Evolutionary conservation across 495 filamentous ascomycete genomes (phyloP), one percentile per base, ranked within the genome.

Genomic region (Podospora didyma): DNA sequence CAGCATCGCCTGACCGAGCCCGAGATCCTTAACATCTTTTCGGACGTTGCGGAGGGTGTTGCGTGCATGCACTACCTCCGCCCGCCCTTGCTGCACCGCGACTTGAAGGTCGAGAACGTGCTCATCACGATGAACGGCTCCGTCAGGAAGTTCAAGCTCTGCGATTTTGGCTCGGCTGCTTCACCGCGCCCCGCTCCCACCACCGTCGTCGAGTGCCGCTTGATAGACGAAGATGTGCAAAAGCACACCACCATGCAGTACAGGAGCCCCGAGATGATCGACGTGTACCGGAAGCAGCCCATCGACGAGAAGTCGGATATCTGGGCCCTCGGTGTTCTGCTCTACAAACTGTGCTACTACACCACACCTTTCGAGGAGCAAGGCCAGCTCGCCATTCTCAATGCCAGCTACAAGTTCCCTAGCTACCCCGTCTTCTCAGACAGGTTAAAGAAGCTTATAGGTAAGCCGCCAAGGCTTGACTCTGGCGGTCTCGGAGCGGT

Each of bases 271-370:
- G 94, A 98, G 73, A 98, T 98, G 95, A 85, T 98, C 56, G 94
- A 98, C 69, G 94, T 97, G 19, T 97, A 96, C 68, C 79, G 92
- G 62, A 96, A 93, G 73, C 89, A 91, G 58, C 91, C 95, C 3
- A 97, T 98, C 70, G 91, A 98, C 66, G 94, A 98, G 78, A 98
- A 98, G 76, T 96, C 92, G 44, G 94, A 98, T 73, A 96, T 98
- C 19, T 98, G 94, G 94, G 94, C 94, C 1, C 78, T 98, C 39
- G 94, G 94, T 14, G 94, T 98, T 28, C 78, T 98, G 47, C 77
- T 98, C 48, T 98, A 97, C 78, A 98, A 98, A 78, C 80, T 98
- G 52, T 98, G 94, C 75, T 98, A 97, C 76, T 98, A 97, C 75
- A 98, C 95, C 24, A 98, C 94, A 9, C 94, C 94, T 3, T 98